Evolutionary conservation across 345 rosid species (phyloP), one percentile per base, ranked within the genome.

Genomic region (Corchorus olitorius): DNA sequence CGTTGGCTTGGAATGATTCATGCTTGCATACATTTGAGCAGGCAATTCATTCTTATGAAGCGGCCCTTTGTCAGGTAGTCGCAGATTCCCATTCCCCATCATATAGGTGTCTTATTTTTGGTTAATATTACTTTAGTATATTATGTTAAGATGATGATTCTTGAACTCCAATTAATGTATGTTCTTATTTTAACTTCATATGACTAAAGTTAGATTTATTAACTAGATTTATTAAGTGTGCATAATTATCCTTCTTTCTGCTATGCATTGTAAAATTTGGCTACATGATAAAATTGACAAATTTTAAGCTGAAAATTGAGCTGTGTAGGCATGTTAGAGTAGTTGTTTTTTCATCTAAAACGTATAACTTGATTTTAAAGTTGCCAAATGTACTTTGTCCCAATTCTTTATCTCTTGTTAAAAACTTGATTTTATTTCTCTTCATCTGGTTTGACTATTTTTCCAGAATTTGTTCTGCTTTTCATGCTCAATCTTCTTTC

Each of bases 1-100:
- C 93, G 56, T 74, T 94, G 80, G 95, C 90, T 58, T 94, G 97
- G 97, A 80, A 82, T 77, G 93, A 88, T 73, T 71, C 86, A 76
- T 77, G 73, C 74, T 75, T 74, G 70, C 82, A 81, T 76, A 77
- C 87, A 41, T 87, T 95, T 82, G 85, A 87, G 71, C 85, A 88
- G 79, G 89, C 92, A 46, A 79, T 93, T 72, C 77, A 75, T 78
- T 90, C 97, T 60, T 86, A 78, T 66, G 93, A 91, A 76, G 83
- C 81, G 74, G 85, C 94, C 68, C 17, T 82, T 62, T 52, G 54
- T 43, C 97, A 95, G 99, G 98, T 94, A 82, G 50, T 80, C 52
- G 2, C 41, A 27, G 60, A 19, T 65, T 64, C 43, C 55, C 61
- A 46, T 65, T 16, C 72, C 55, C 58, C 43, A 33, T 37, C 12